Conservation (phyloP, 2,329 filamentous ascomycete species). For the Aspergillus pseudotamarii region DNA sequence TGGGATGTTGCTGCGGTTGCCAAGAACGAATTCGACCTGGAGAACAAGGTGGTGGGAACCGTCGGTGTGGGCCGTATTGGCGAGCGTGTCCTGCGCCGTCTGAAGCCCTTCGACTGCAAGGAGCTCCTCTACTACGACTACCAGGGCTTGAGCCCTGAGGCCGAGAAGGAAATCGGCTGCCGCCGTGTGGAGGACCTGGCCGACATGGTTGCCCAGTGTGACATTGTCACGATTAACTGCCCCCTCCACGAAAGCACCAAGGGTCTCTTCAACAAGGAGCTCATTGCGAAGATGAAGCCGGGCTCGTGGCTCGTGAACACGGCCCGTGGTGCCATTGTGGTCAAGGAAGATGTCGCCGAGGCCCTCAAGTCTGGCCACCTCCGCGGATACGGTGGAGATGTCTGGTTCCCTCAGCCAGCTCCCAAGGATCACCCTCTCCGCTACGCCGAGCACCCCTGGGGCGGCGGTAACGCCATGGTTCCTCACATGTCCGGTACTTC, state of each 20-base stretch:
- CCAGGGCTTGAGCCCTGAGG: constrained; percentile 84
- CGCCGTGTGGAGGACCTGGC: constrained; percentile 85
- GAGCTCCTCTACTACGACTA: constrained; percentile 99
- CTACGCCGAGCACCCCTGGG: constrained; percentile 90
- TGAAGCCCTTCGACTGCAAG: constrained; percentile 99
- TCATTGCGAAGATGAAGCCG: constrained; percentile 99
- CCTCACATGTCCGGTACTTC: constrained; percentile 99
- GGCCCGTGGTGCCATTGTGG: constrained; percentile 95
- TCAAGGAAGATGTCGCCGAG: constrained; percentile 97
- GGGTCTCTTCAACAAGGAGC: constrained; percentile 97
- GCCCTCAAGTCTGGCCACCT: constrained; percentile 86
- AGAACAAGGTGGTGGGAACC: constrained; percentile 96
- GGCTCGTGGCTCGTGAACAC: constrained; percentile 98
- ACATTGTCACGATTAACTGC: constrained; percentile 99
- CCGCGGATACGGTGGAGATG: constrained; percentile 53
- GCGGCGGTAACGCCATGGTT: constrained; percentile 97
- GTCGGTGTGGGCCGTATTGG: constrained; percentile 97
- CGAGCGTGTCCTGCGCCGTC: constrained; percentile 92
- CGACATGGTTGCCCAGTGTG: constrained; percentile 92
- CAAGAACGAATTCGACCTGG: constrained; percentile 98
- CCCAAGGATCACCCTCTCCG: constrained; percentile 91
- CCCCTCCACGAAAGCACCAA: constrained; percentile 97
- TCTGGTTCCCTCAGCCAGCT: constrained; percentile 96
- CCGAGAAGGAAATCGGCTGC: constrained; percentile 94
- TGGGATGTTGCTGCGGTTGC: constrained; percentile 96